Conservation (phyloP, 1,139 yeast species). For the Candida sp. region DNA sequence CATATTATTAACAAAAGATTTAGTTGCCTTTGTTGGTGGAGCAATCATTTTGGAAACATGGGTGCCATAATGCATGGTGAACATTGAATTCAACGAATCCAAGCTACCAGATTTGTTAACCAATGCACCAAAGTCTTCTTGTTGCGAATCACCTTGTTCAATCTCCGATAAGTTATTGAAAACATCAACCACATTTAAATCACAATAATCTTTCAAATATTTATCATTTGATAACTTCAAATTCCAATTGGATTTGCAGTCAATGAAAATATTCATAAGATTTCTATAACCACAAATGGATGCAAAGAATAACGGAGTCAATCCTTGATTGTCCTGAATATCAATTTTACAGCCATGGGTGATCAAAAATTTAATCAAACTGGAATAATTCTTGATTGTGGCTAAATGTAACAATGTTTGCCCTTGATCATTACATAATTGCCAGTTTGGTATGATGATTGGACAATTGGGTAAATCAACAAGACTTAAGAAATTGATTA, state of each 20-base stretch:
- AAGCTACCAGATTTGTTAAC: slow-evolving; percentile 24
- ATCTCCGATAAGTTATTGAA: slow-evolving; percentile 25
- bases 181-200: slow-evolving; percentile 62
- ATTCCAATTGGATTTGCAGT: slow-evolving; percentile 63
- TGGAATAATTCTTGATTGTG: slow-evolving; percentile 65
- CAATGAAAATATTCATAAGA: slow-evolving; percentile 53
- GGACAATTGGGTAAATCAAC: slow-evolving; percentile 63
- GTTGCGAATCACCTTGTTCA: slow-evolving; percentile 10
- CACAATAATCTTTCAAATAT: slow-evolving; percentile 52
- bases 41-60: slow-evolving; percentile 42
- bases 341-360: slow-evolving; percentile 82
- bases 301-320: slow-evolving; percentile 86
- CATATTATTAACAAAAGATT: not conserved
- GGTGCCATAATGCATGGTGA: slow-evolving; percentile 36
- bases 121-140: slow-evolving; percentile 4
- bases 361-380: slow-evolving; percentile 60
- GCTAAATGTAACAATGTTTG: slow-evolving; percentile 88
- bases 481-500: slow-evolving; percentile 63
- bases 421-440: slow-evolving; percentile 75
- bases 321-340: slow-evolving; percentile 72
- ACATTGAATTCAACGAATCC: slow-evolving; percentile 41
- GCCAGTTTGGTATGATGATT: slow-evolving; percentile 69
- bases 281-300: slow-evolving; percentile 70
- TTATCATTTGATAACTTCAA: slow-evolving; percentile 57
- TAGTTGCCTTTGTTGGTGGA: not conserved